Conservation (phyloP, 2,329 filamentous ascomycete species). For the Didymella keratinophila region DNA sequence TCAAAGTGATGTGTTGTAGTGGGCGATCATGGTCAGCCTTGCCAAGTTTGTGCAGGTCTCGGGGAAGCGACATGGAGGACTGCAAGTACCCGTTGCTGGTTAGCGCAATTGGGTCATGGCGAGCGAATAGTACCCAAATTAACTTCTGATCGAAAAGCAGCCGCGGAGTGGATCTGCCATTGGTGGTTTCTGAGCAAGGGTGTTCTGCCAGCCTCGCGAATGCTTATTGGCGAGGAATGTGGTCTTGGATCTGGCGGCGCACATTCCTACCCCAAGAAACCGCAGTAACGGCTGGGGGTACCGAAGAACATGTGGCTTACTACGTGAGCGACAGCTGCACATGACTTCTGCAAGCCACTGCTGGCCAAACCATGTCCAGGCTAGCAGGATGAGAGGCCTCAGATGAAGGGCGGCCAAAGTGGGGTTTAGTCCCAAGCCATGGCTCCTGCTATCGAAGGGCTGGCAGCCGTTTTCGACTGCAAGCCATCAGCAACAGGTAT, state of each 20-base stretch:
- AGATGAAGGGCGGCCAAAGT: slow-evolving; percentile 31
- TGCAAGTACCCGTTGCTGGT: slow-evolving; percentile 36
- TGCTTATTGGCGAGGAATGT: slow-evolving; percentile 43
- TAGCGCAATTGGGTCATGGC: slow-evolving; percentile 5
- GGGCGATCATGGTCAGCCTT: slow-evolving; percentile 24
- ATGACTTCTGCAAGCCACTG: slow-evolving; percentile 37
- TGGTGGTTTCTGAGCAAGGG: slow-evolving; percentile 26
- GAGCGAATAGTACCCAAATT: slow-evolving; percentile 17
- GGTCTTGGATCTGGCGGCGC: slow-evolving; percentile 30
- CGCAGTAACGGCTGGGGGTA: slow-evolving; percentile 33
- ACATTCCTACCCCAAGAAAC: slow-evolving; percentile 30
- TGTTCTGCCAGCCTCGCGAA: slow-evolving; percentile 25
- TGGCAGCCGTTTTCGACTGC: slow-evolving; percentile 44
- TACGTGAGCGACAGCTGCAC: slow-evolving; percentile 29
- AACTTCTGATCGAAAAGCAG: slow-evolving; percentile 26
- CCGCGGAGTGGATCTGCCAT: slow-evolving; percentile 23
- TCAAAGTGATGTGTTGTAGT: slow-evolving; percentile 6
- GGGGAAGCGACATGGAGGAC: slow-evolving; percentile 30
- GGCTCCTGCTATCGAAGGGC: slow-evolving; percentile 34
- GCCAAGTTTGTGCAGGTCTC: slow-evolving; percentile 27
- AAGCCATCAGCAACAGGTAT: slow-evolving; percentile 36
- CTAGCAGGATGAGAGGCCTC: slow-evolving; percentile 28
- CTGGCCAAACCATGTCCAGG: slow-evolving; percentile 29
- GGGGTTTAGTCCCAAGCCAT: slow-evolving; percentile 36
- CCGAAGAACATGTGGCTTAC: slow-evolving; percentile 32